These are phyloP conservation scores for Podaxis pistillaris DNA, from an alignment of 768 basidiomycete genomes.

Conservation along the genomic window DNA sequence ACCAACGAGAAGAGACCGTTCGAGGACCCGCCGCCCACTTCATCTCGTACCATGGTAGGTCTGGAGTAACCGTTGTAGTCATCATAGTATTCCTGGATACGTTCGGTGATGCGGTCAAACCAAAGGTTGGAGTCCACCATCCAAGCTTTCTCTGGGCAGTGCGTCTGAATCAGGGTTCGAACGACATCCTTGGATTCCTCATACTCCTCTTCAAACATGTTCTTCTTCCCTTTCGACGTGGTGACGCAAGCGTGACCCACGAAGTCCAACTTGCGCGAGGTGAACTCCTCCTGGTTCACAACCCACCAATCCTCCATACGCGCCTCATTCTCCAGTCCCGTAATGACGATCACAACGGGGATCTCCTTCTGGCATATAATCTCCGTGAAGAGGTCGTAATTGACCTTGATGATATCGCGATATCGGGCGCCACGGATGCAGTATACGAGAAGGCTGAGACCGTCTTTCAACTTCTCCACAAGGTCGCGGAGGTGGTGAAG, in stretches of 20 bases:
- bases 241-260: conserved; percentile 15
- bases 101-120: not conserved
- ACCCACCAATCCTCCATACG: conserved; percentile 16
- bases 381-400: conserved; percentile 15
- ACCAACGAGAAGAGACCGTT: not conserved
- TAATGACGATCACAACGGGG: conserved; percentile 14
- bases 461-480: conserved; percentile 32
- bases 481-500: conserved; percentile 25
- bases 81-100: conserved; percentile 5
- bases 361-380: conserved; percentile 8
- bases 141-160: not conserved
- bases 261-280: conserved; percentile 1
- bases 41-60: not conserved
- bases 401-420: conserved; percentile 14
- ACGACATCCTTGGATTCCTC: conserved; percentile 13
- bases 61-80: not conserved
- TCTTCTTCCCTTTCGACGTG: conserved; percentile 28
- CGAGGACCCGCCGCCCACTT: not conserved
- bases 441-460: conserved; percentile 40
- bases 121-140: not conserved
- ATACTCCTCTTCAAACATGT: conserved; percentile 20
- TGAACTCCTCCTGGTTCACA: conserved; percentile 12
- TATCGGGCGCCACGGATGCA: conserved; percentile 18
- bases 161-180: not conserved
- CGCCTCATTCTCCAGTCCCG: conserved; percentile 13